Percentiles rank a stretch among this genome's conserved stretches.
These are phyloP conservation scores for Nicotiana undulata DNA, from an alignment of 257 asterid genomes.

Conservation along the genomic window DNA sequence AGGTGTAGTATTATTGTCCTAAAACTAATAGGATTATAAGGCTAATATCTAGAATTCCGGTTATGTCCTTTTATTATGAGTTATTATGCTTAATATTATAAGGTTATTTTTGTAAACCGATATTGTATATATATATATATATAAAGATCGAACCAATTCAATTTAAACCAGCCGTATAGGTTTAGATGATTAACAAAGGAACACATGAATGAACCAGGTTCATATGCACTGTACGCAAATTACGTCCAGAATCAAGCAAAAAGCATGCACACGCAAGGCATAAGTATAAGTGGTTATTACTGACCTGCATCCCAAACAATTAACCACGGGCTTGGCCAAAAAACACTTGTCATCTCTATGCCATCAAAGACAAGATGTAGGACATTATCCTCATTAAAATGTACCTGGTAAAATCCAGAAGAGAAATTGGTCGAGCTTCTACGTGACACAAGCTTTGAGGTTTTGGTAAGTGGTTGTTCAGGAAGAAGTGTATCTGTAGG, in stretches of 20 bases:
- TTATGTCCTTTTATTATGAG: no score
- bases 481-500: constrained; percentile 35
- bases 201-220: no score
- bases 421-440: constrained; percentile 24
- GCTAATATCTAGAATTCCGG: no score
- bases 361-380: constrained; percentile 20
- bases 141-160: neutral
- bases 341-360: constrained; percentile 20
- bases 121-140: neutral
- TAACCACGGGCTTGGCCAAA: constrained; percentile 26
- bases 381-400: constrained; percentile 26
- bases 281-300: neutral
- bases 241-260: no score
- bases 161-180: constrained; percentile 3
- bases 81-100: no score
- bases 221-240: no score
- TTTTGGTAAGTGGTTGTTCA: constrained; percentile 7
- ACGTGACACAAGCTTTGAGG: constrained; percentile 17
- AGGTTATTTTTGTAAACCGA: no score
- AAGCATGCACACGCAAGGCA: no score
- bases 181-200: no score
- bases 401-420: constrained; percentile 28
- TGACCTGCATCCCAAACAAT: constrained; percentile 19
- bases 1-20: no score
- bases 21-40: no score